Percentiles rank a stretch among this genome's conserved stretches.
Evolutionary conservation across 805 yeast genomes (phyloP).

Genomic region (Teunomyces stri): DNA sequence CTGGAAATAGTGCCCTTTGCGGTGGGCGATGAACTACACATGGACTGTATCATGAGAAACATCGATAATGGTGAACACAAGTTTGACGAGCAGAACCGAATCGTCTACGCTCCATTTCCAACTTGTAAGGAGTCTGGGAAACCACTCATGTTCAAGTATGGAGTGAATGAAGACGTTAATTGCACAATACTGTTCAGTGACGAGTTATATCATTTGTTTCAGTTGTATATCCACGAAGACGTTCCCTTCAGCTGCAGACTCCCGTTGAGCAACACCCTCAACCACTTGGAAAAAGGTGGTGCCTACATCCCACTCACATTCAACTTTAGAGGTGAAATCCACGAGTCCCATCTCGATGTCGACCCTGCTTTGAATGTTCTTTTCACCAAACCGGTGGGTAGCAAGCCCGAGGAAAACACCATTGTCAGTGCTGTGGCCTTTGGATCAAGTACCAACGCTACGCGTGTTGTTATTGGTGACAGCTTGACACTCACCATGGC

Average conservation of each 20-base stretch:
- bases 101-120: constrained; percentile 59
- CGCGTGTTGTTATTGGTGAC: constrained; percentile 67
- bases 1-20: constrained; percentile 33
- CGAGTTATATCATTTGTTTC: constrained; percentile 68
- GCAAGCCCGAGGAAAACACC: constrained; percentile 31
- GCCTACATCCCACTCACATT: constrained; percentile 59
- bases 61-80: constrained; percentile 77
- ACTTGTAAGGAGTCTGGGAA: constrained; percentile 61
- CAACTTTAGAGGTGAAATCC: constrained; percentile 63
- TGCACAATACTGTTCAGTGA: constrained; percentile 66
- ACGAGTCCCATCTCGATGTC: constrained; percentile 65
- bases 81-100: constrained; percentile 58
- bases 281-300: constrained; percentile 41
- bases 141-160: constrained; percentile 56
- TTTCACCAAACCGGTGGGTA: constrained; percentile 36
- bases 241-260: constrained; percentile 69
- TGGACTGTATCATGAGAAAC: constrained; percentile 64
- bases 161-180: constrained; percentile 47
- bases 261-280: constrained; percentile 47
- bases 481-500: constrained; percentile 54
- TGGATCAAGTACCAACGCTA: constrained; percentile 59
- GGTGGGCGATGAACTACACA: constrained; percentile 40
- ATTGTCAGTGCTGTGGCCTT: constrained; percentile 57
- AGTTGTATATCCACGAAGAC: constrained; percentile 74
- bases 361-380: constrained; percentile 57